Evolutionary conservation across 768 basidiomycete species (phyloP), one percentile per base, ranked within the genome.

Genomic region (Mycena capillaripes): DNA sequence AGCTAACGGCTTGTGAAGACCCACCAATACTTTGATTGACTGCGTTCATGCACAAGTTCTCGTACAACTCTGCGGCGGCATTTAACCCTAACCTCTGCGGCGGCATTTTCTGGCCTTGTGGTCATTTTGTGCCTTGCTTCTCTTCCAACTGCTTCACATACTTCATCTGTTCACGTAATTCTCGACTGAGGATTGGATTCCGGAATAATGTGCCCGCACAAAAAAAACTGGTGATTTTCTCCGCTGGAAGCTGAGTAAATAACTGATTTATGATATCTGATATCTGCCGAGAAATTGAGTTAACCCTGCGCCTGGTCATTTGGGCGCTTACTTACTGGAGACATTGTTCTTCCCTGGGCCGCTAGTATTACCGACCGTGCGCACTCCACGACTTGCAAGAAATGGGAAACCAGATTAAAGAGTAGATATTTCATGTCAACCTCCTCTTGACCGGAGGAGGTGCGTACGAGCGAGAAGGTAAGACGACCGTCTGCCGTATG

Each of bases 281-380:
- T 60, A 97, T 93, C 97, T 98, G 76, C 12, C 6, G 29, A 27
- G n/a, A 38, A n/a, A 25, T n/a, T n/a, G n/a, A 44, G n/a, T 14
- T 60, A 30, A 25, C 60, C n/a, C 29, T 44, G 10, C 66, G 17
- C 21, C 3, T 36, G 42, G 69, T 34, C 63, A 56, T n/a, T 44
- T 52, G 30, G 23, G n/a, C 21, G 69, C 53, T 76, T n/a, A n/a
- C 83, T 63, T 83, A 98, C 96, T n/a, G 97, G 97, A 9, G 96
- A 96, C 98, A 99, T 98, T 0, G 97, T 99, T 6, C 97, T 98
- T 11, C 97, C 97, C n/a, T n/a, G n/a, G n/a, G n/a, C n/a, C 10
- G 98, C 97, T 44, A 99, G 85, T 34, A 99, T 83, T n/a, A 99
- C 92, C 3, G 94, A 89, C 42, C 95, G 85, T 1, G 97, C 95